Conservation (phyloP, 768 basidiomycete genomes). For the Russula compacta region DNA sequence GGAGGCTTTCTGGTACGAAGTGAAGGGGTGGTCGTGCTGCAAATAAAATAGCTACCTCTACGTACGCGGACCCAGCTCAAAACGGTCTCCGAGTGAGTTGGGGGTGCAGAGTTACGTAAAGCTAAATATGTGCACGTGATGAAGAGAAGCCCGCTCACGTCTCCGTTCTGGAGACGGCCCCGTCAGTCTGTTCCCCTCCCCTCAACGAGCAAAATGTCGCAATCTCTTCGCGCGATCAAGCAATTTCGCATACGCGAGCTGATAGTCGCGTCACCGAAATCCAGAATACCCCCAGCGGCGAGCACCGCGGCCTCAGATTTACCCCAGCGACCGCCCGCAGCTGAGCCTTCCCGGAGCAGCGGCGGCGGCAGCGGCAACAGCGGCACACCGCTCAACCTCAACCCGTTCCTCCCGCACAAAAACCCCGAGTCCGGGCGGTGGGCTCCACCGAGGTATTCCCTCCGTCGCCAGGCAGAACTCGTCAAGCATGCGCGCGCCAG, state of each 20-base stretch:
- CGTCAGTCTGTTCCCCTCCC: not conserved
- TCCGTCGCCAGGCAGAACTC: slow-evolving; percentile 70
- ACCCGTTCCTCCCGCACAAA: slow-evolving; percentile 62
- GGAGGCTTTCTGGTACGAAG: not conserved
- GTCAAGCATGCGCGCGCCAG: slow-evolving; percentile 58
- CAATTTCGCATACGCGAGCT: slow-evolving; percentile 42
- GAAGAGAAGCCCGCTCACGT: not conserved
- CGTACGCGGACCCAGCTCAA: not conserved
- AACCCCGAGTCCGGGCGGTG: slow-evolving; percentile 56
- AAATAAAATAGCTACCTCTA: slow-evolving; percentile 20
- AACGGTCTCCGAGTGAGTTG: no score
- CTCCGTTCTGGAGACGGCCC: no score
- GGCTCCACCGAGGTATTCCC: slow-evolving; percentile 61
- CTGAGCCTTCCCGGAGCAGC: slow-evolving; percentile 12
- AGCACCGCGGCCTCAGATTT: not conserved
- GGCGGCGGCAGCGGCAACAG: no score
- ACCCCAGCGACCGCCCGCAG: slow-evolving; percentile 20
- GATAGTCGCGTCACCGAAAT: slow-evolving; percentile 27
- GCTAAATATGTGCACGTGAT: not conserved
- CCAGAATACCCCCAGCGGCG: slow-evolving; percentile 30
- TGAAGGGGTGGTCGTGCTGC: not conserved
- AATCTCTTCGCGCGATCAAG: slow-evolving; percentile 30
- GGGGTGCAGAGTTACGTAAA: not conserved
- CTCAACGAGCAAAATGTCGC: not conserved
- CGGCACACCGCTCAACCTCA: slow-evolving; percentile 25